phyloP scores from a whole-genome alignment of 148 eudicot species.

The Arbutus unedo region DNA sequence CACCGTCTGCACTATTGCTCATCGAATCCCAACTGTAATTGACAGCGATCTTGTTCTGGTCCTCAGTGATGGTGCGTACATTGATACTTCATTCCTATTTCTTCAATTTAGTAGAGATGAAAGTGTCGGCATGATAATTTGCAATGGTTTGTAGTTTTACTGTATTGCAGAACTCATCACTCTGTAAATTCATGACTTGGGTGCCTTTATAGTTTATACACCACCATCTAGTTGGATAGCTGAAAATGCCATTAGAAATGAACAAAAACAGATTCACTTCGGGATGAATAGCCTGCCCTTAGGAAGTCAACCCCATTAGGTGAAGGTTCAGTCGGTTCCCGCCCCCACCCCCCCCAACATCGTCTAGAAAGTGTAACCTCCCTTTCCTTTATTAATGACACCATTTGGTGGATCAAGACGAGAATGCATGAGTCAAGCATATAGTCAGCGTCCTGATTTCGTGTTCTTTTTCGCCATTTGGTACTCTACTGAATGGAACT shows the following conservation, averaged over 20 bases:
- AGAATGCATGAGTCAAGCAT: no score
- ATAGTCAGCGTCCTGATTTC: no score
- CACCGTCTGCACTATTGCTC: constrained; percentile 91
- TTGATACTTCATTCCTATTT: neutral
- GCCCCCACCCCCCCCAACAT: no score
- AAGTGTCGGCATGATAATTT: neutral
- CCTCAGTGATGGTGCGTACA: constrained; percentile 4
- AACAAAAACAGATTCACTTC: neutral
- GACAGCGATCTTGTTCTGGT: constrained; percentile 95
- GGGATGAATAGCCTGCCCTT: neutral
- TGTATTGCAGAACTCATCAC: neutral
- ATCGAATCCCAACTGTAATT: constrained; percentile 91
- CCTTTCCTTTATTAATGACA: no score
- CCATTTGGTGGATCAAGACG: no score
- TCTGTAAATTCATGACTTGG: neutral
- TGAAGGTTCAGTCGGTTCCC: no score
- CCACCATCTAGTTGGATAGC: neutral
- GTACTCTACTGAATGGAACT: neutral
- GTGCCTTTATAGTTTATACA: neutral
- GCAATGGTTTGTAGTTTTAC: neutral
- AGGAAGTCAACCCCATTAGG: neutral
- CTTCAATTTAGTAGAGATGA: neutral
- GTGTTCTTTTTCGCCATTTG: neutral
- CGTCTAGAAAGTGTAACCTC: no score
- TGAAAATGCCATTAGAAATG: neutral